phyloP scores from a whole-genome alignment of 2,329 filamentous ascomycete genomes.

The Paradendryphiella salina region DNA sequence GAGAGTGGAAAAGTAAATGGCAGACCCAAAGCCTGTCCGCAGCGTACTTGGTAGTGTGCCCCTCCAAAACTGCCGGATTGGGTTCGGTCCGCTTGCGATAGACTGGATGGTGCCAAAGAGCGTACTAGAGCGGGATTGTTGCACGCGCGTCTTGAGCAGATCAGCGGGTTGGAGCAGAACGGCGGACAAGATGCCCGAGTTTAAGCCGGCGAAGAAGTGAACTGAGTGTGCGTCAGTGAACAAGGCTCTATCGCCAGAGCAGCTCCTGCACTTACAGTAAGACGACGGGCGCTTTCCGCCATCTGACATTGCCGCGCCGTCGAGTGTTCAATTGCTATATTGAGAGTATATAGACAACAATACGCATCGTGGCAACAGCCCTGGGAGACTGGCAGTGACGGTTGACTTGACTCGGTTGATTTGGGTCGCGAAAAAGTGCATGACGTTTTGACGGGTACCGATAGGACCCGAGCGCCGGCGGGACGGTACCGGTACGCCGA shows the following conservation, averaged over 20 bases:
- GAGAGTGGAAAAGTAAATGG: conserved; percentile 89
- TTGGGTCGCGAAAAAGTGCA: conserved; percentile 15
- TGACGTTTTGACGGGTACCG: conserved; percentile 18
- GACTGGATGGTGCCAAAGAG: conserved; percentile 69
- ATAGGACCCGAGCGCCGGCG: conserved; percentile 14
- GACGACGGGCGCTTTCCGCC: conserved; percentile 55
- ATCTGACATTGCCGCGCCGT: conserved; percentile 56
- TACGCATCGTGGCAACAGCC: conserved; percentile 16
- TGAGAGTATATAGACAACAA: conserved; percentile 7
- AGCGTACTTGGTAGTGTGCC: conserved; percentile 91
- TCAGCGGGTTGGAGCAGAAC: conserved; percentile 93
- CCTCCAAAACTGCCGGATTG: conserved; percentile 80
- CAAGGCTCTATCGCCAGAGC: neutral
- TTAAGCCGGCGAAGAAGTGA: conserved; percentile 86
- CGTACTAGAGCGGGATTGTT: conserved; percentile 75
- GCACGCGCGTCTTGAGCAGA: conserved; percentile 92
- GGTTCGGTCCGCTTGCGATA: conserved; percentile 67
- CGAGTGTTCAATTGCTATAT: conserved; percentile 31
- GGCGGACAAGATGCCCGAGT: conserved; percentile 84
- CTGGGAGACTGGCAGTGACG: neutral
- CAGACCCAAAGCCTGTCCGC: conserved; percentile 88
- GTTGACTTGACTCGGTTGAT: neutral
- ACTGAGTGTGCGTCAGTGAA: conserved; percentile 41
- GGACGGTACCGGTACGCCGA: conserved; percentile 18
- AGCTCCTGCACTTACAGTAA: conserved; percentile 47